A percentile compares a stretch with the other conserved stretches of the same genome.
Evolutionary conservation across 495 filamentous ascomycete genomes (phyloP).

Genomic region (Thermochaetoides thermophila): DNA sequence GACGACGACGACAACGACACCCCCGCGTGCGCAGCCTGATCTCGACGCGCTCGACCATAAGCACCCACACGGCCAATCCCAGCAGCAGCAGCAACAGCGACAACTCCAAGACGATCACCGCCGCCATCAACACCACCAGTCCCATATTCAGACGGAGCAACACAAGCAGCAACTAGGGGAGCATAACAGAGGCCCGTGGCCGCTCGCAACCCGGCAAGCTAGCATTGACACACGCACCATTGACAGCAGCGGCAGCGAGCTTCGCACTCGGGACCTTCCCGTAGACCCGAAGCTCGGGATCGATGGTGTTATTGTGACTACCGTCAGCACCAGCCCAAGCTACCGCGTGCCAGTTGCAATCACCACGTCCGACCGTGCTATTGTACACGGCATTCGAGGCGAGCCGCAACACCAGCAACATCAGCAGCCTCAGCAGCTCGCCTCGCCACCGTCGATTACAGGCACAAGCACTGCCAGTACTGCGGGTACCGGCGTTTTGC

Average conservation of each 20-base stretch:
- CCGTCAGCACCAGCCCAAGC: constrained; percentile 6
- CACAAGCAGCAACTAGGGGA: constrained; percentile 2
- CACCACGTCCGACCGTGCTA: constrained; percentile 2
- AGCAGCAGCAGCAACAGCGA: constrained; percentile 5
- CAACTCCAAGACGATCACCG: constrained; percentile 7
- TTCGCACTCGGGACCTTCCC: neutral
- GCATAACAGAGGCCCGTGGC: neutral
- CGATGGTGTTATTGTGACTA: constrained; percentile 9
- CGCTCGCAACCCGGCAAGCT: constrained; percentile 1
- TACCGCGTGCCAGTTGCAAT: constrained; percentile 7
- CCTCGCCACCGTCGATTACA: constrained; percentile 10
- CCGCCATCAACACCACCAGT: neutral
- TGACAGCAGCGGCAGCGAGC: constrained; percentile 1
- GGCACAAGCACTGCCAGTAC: too few relatives aligned
- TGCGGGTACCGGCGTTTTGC: too few relatives aligned
- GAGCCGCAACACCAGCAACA: constrained; percentile 1
- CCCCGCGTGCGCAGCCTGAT: constrained; percentile 11
- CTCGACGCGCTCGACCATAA: constrained; percentile 10
- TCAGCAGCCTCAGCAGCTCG: constrained; percentile 14
- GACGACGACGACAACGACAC: too few relatives aligned
- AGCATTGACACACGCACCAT: neutral
- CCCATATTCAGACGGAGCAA: too few relatives aligned
- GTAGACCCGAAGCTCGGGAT: constrained; percentile 6
- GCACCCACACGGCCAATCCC: constrained; percentile 3
- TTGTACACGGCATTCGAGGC: constrained; percentile 5